Percentiles rank a stretch among this genome's conserved stretches.
These are phyloP conservation scores for Penicillium sp. DNA, from an alignment of 2,329 filamentous ascomycete genomes.

Conservation along the genomic window DNA sequence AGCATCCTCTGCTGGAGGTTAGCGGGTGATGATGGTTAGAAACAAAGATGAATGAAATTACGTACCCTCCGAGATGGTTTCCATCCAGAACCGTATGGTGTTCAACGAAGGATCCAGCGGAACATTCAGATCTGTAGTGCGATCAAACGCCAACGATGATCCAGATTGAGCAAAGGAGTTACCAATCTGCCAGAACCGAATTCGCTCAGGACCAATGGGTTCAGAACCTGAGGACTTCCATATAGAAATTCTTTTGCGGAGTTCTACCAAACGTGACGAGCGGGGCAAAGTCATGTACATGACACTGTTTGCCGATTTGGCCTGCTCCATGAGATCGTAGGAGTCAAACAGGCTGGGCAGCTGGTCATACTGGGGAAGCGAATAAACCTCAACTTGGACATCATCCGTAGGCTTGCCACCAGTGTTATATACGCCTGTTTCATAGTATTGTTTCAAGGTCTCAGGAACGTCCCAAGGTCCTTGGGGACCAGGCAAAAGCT, in stretches of 20 bases:
- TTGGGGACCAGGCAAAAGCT: constrained; percentile 43
- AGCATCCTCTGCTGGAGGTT: constrained; percentile 28
- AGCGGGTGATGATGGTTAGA: not conserved
- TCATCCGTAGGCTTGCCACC: constrained; percentile 15
- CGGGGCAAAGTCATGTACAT: constrained; percentile 38
- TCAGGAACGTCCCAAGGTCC: constrained; percentile 50
- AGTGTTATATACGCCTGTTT: constrained; percentile 26
- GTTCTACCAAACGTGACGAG: constrained; percentile 34
- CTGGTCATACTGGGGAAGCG: constrained; percentile 33
- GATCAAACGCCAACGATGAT: constrained; percentile 36
- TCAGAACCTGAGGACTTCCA: constrained; percentile 30
- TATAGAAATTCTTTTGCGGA: constrained; percentile 38
- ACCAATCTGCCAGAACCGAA: constrained; percentile 44
- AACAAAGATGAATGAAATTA: not conserved
- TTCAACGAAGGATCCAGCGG: constrained; percentile 29
- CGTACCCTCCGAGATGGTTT: constrained; percentile 38
- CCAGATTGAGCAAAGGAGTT: constrained; percentile 33
- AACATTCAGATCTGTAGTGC: constrained; percentile 32
- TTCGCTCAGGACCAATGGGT: constrained; percentile 29
- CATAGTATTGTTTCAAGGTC: constrained; percentile 42
- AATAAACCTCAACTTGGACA: constrained; percentile 43
- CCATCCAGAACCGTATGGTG: constrained; percentile 39
- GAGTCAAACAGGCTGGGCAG: constrained; percentile 42
- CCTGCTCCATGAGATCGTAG: constrained; percentile 44
- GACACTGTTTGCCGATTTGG: constrained; percentile 34